Conservation (phyloP, 768 basidiomycete genomes). For the Termitomyces sp. region DNA sequence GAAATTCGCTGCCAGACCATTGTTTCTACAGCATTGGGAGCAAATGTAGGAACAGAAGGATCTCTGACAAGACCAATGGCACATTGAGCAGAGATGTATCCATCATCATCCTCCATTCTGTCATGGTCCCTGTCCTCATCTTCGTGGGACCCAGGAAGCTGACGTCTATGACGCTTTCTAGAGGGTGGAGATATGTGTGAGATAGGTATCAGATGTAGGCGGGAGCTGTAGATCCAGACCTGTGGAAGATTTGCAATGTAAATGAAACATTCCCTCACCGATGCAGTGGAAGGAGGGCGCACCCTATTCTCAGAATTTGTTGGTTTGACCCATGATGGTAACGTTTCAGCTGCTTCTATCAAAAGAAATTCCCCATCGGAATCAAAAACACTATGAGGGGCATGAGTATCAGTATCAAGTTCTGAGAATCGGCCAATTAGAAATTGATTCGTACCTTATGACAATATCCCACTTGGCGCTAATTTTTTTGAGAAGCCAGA, state of each 20-base stretch:
- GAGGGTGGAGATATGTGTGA: conserved; percentile 65
- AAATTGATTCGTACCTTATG: conserved; percentile 55
- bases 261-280: conserved; percentile 32
- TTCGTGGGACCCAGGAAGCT: conserved; percentile 38
- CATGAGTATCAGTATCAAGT: neutral
- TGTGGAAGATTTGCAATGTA: conserved; percentile 34
- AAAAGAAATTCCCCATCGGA: conserved; percentile 94
- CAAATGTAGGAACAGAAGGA: conserved; percentile 48
- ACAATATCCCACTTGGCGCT: conserved; percentile 77
- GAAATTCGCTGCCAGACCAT: conserved; percentile 69
- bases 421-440: neutral
- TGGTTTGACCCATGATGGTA: conserved; percentile 91
- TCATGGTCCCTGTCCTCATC: conserved; percentile 48
- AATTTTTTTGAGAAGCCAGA: conserved; percentile 83
- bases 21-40: conserved; percentile 58
- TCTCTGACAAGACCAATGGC: conserved; percentile 65
- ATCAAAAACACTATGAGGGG: conserved; percentile 61
- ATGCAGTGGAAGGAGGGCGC: conserved; percentile 35
- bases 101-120: conserved; percentile 33
- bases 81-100: conserved; percentile 56
- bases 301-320: conserved; percentile 92
- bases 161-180: conserved; percentile 49
- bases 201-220: conserved; percentile 86
- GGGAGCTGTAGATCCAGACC: conserved; percentile 79
- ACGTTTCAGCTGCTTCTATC: conserved; percentile 89